Percentiles rank a stretch among this genome's conserved stretches.
Conservation (phyloP, 768 basidiomycete genomes). For the Lentinula edodes region DNA sequence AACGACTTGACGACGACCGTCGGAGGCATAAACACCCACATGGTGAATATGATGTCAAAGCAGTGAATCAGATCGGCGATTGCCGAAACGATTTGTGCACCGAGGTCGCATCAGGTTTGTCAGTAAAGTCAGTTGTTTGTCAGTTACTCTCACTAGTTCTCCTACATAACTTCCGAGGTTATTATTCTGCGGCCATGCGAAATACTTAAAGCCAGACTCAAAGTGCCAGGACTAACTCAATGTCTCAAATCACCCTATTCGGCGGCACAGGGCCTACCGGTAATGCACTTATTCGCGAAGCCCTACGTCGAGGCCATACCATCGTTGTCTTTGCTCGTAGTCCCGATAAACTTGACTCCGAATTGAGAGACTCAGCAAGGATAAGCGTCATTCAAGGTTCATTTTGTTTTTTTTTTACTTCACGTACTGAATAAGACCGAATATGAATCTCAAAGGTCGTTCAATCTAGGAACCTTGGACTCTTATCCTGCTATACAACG, state of each 20-base stretch:
- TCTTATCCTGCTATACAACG: not conserved
- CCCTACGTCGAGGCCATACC: not conserved
- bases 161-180: too few relatives aligned
- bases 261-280: not conserved
- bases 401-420: not conserved
- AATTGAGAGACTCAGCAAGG: not conserved
- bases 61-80: too few relatives aligned
- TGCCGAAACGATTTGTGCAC: too few relatives aligned
- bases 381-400: not conserved
- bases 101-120: too few relatives aligned
- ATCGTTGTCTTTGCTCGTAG: slow-evolving; percentile 1
- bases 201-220: not conserved
- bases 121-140: too few relatives aligned
- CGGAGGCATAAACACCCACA: too few relatives aligned
- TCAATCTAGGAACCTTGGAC: not conserved
- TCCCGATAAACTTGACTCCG: not conserved
- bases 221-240: too few relatives aligned
- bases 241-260: not conserved
- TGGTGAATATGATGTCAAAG: too few relatives aligned
- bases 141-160: too few relatives aligned
- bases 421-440: not conserved
- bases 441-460: not conserved
- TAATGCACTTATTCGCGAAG: not conserved
- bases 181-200: too few relatives aligned
- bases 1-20: too few relatives aligned